A percentile compares a stretch with the other conserved stretches of the same genome.
These are phyloP conservation scores for Bertia moriformis DNA, from an alignment of 2,329 filamentous ascomycete genomes.

Conservation along the genomic window DNA sequence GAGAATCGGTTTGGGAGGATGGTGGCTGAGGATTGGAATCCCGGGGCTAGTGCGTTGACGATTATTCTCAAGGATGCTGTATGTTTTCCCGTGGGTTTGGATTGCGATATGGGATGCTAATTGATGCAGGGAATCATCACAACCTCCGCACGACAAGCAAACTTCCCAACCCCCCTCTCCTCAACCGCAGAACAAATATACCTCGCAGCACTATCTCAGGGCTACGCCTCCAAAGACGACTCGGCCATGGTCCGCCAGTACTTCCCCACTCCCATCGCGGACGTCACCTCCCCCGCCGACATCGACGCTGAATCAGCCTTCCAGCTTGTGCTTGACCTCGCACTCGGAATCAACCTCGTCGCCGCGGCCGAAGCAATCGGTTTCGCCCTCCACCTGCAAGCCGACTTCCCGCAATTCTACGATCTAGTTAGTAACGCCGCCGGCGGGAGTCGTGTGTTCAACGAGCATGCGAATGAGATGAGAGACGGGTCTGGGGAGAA, in stretches of 20 bases:
- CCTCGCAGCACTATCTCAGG: constrained; percentile 40
- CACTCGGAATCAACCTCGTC: constrained; percentile 29
- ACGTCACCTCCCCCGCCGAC: constrained; percentile 14
- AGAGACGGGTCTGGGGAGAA: not conserved
- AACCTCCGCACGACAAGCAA: constrained; percentile 38
- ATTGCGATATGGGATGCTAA: constrained; percentile 2
- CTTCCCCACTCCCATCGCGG: constrained; percentile 20
- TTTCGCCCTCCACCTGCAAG: constrained; percentile 26
- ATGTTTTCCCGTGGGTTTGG: constrained; percentile 1
- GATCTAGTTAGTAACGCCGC: constrained; percentile 29
- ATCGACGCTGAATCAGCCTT: constrained; percentile 16
- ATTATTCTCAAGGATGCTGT: constrained; percentile 44
- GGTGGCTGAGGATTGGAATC: constrained; percentile 32
- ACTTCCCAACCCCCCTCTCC: constrained; percentile 46
- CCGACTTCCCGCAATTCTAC: constrained; percentile 26
- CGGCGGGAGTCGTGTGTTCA: constrained; percentile 27
- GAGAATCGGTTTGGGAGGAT: constrained; percentile 42
- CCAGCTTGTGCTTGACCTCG: constrained; percentile 24
- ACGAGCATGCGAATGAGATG: constrained; percentile 9
- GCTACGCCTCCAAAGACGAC: constrained; percentile 37
- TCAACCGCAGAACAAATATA: constrained; percentile 52
- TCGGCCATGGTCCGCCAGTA: constrained; percentile 40
- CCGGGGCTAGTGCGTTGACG: constrained; percentile 39
- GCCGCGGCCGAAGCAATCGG: constrained; percentile 29
- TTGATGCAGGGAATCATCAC: constrained; percentile 44